Base-by-base conservation (phyloP, 2,329 filamentous ascomycete genomes). In the Talaromyces marneffei region DNA sequence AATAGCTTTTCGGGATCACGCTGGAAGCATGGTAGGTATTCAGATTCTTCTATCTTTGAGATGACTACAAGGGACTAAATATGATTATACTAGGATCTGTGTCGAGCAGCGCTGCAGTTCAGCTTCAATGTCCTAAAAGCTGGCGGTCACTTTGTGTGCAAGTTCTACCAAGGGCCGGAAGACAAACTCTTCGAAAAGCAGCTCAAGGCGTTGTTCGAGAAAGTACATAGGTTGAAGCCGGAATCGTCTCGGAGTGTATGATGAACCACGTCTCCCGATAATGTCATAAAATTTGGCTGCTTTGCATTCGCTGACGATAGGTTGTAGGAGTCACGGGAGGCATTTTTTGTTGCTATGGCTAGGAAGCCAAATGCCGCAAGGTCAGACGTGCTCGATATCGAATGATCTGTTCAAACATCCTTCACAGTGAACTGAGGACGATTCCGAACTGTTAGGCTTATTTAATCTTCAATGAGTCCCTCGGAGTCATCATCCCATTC, bases 61-160 rank as follows among this genome's bases (percentile, higher is more conserved):
- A 57, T 25, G 39, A 23, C 18, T 48, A 44, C 12, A 39, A 12
- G 25, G 16, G 39, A 55, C 55, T 62, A 44, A 54, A 23, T 31
- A 5, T 25, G 20, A 52, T 20, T 40, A 40, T 48, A 7, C 14
- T 70, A 97, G 94, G 92, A 97, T 73, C 86, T 99, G 42, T 99
- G 94, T 75, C 79, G 83, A 65, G 91, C 93, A 25, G 94, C 94
- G 3, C 80, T 99, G 46, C 81, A 83, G 14, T 99, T 99, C 77
- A 87, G 89, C 56, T 90, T 87, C 74, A 91, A 96, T 67, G 94
- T 91, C 7, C 82, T 99, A 23, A 87, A 85, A 67, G 77, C 84
- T 3, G 91, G 91, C 20, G 94, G 95, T 1, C 89, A 96, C 73
- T 96, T 99, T 68, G 84, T 99, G 48, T 97, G 93, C 83, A 99